Evolutionary conservation across 306 rosid genomes (phyloP).

Genomic region (Dryas alaskensis): DNA sequence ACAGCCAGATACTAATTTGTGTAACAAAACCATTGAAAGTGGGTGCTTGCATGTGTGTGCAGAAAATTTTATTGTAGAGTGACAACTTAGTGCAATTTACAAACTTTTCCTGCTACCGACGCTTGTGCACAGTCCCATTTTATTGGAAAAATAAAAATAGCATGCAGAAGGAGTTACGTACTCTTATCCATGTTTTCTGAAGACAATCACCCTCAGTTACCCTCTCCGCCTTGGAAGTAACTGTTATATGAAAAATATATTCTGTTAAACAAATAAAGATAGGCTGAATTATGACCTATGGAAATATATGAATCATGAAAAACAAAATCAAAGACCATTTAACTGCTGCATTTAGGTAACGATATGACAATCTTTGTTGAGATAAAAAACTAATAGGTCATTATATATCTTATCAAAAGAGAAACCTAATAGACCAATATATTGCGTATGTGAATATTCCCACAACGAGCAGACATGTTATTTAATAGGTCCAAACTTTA

Average conservation of each 20-base stretch:
- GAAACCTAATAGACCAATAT: neutral
- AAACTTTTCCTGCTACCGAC: neutral
- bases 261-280: neutral
- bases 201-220: constrained; percentile 11
- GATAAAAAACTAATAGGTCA: neutral
- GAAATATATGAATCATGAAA: neutral
- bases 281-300: neutral
- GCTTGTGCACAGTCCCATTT: neutral
- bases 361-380: neutral
- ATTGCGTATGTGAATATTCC: neutral
- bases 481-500: neutral
- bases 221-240: constrained; percentile 16
- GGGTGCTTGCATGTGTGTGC: neutral
- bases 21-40: neutral
- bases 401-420: neutral
- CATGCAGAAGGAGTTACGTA: constrained; percentile 16
- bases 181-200: constrained; percentile 35
- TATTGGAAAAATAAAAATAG: neutral
- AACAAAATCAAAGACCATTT: neutral
- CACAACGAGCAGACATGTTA: neutral
- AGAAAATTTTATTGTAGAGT: neutral
- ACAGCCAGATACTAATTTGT: neutral
- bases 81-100: neutral
- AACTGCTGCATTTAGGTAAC: neutral
- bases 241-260: constrained; percentile 1